Conservation (phyloP, 176 grass and related monocot genomes). For the Metroxylon sagu region DNA sequence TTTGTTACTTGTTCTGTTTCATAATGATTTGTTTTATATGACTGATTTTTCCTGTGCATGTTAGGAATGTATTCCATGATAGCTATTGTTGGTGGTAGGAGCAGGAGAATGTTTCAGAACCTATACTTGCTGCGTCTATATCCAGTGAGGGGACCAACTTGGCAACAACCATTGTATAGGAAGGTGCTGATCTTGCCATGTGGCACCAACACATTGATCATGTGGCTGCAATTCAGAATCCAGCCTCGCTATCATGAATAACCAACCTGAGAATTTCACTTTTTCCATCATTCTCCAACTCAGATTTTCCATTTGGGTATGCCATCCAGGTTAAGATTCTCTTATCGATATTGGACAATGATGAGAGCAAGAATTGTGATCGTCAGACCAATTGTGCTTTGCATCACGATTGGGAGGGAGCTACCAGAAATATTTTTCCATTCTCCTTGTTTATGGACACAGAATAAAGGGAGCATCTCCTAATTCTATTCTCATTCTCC, state of each 20-base stretch:
- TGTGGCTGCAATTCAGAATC: constrained; percentile 31
- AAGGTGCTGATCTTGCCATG: constrained; percentile 26
- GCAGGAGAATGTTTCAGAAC: too few species aligned
- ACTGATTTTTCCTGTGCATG: too few species aligned
- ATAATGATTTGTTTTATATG: too few species aligned
- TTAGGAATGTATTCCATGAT: too few species aligned
- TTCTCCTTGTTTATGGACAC: too few species aligned
- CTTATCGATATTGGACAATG: constrained; percentile 2
- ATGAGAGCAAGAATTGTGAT: background rate
- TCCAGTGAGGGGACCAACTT: background rate
- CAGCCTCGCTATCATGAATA: constrained; percentile 28
- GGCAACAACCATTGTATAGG: background rate
- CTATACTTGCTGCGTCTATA: too few species aligned
- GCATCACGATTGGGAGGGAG: background rate
- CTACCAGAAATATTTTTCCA: constrained; percentile 19
- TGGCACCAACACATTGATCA: constrained; percentile 19
- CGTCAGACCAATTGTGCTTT: too few species aligned
- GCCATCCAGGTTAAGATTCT: constrained; percentile 1
- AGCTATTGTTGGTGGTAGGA: too few species aligned
- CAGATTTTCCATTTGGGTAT: constrained; percentile 26
- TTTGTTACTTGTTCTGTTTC: too few species aligned
- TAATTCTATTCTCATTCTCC: constrained; percentile 32
- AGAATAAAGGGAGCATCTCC: constrained; percentile 37
- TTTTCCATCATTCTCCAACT: constrained; percentile 22
- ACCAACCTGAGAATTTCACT: too few species aligned